phyloP scores from a whole-genome alignment of 2,329 filamentous ascomycete species.

The Alternaria novae-zelandiae region DNA sequence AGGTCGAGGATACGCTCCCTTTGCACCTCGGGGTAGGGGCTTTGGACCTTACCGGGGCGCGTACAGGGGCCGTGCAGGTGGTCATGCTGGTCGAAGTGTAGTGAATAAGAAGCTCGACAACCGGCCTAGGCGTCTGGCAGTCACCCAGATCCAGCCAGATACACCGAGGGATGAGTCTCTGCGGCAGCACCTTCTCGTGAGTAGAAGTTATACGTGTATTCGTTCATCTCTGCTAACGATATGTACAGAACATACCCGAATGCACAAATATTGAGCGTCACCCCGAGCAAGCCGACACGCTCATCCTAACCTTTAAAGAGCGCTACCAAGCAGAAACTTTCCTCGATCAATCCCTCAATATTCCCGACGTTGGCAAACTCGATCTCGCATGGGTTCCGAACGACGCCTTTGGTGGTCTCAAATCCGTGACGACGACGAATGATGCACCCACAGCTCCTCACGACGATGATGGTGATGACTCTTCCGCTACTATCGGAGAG shows the following conservation, averaged over 20 bases:
- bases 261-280: constrained; percentile 48
- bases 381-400: constrained; percentile 69
- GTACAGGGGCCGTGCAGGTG: constrained; percentile 51
- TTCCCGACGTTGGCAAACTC: constrained; percentile 69
- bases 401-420: constrained; percentile 24
- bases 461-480: constrained; percentile 20
- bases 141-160: constrained; percentile 70
- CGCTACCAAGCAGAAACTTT: constrained; percentile 71
- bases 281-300: constrained; percentile 45
- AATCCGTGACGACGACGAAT: constrained; percentile 3
- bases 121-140: constrained; percentile 70
- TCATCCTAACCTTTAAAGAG: constrained; percentile 53
- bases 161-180: constrained; percentile 69
- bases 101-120: constrained; percentile 72
- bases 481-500: constrained; percentile 19
- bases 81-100: constrained; percentile 48
- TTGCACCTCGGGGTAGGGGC: constrained; percentile 15
- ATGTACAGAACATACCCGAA: constrained; percentile 43
- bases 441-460: not conserved
- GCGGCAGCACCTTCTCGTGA: constrained; percentile 69
- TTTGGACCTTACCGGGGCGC: constrained; percentile 45
- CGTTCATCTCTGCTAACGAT: constrained; percentile 1
- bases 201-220: not conserved
- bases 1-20: constrained; percentile 45
- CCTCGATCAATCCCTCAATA: constrained; percentile 61